Evolutionary conservation across 179 eudicot genomes (phyloP).

Genomic region (Beta lomatogona): DNA sequence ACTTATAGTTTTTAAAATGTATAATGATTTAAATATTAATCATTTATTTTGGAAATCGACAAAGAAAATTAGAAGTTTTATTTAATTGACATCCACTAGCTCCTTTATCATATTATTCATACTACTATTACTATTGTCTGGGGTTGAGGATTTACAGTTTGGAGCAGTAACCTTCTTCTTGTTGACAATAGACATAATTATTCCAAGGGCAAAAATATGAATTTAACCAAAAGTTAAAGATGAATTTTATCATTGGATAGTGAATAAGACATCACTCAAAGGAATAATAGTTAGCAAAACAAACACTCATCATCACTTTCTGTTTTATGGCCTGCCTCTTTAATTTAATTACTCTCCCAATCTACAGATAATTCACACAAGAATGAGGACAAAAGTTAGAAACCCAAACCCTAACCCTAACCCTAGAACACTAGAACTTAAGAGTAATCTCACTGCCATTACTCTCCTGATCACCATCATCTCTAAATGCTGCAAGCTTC

Average conservation of each 20-base stretch:
- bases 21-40: too few relatives aligned
- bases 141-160: neutral
- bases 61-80: too few relatives aligned
- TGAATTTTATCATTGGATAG: conserved; percentile 23
- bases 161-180: conserved; percentile 3
- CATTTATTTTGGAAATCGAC: too few relatives aligned
- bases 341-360: conserved; percentile 32
- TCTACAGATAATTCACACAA: conserved; percentile 30
- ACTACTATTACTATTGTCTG: neutral
- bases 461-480: conserved; percentile 54
- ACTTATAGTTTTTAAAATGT: too few relatives aligned
- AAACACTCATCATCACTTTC: conserved; percentile 37
- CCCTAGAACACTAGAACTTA: conserved; percentile 42
- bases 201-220: conserved; percentile 36
- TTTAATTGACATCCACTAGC: too few relatives aligned
- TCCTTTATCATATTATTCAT: too few relatives aligned
- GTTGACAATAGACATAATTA: neutral
- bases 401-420: conserved; percentile 42
- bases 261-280: conserved; percentile 33
- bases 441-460: conserved; percentile 69
- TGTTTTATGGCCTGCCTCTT: conserved; percentile 35
- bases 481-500: conserved; percentile 38
- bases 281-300: conserved; percentile 43
- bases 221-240: conserved; percentile 14
- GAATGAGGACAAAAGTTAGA: conserved; percentile 32